Conservation (phyloP, 805 yeast genomes). For the Zygoascus flipseniorum region DNA sequence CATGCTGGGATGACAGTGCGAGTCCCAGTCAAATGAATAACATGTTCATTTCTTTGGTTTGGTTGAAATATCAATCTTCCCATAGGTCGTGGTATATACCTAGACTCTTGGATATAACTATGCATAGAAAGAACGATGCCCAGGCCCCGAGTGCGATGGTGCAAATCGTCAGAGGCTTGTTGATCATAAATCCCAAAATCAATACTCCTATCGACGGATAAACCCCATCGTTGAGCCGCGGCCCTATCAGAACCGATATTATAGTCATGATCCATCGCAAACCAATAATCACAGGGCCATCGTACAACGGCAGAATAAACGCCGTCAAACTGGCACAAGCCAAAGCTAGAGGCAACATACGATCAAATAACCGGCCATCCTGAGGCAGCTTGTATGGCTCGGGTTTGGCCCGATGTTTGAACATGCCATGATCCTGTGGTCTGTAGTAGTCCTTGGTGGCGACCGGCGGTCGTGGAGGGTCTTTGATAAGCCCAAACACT, state of each 20-base stretch:
- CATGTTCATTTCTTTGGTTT: too few species aligned
- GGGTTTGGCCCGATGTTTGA: neutral
- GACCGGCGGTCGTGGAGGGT: neutral
- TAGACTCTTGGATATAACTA: slow-evolving; percentile 15
- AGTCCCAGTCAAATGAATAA: neutral
- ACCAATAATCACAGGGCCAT: slow-evolving; percentile 10
- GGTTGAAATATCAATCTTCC: neutral
- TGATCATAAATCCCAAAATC: slow-evolving; percentile 18
- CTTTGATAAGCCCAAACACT: neutral
- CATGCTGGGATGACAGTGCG: neutral
- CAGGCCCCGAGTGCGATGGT: slow-evolving; percentile 17
- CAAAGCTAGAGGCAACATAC: slow-evolving; percentile 7
- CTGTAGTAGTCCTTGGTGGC: neutral
- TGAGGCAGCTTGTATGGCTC: neutral
- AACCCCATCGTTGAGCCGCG: slow-evolving; percentile 13
- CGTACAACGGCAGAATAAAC: slow-evolving; percentile 18
- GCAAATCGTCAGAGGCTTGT: slow-evolving; percentile 16
- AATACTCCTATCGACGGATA: slow-evolving; percentile 16
- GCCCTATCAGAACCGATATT: slow-evolving; percentile 15
- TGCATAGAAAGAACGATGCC: slow-evolving; percentile 13
- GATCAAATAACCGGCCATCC: neutral
- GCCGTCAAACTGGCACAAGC: slow-evolving; percentile 15
- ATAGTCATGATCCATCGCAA: slow-evolving; percentile 18
- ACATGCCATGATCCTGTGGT: neutral
- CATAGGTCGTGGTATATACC: slow-evolving; percentile 4